Percentiles rank a stretch among this genome's conserved stretches.
phyloP scores from a whole-genome alignment of 2,329 filamentous ascomycete genomes.

The Davidsoniella eucalypti region DNA sequence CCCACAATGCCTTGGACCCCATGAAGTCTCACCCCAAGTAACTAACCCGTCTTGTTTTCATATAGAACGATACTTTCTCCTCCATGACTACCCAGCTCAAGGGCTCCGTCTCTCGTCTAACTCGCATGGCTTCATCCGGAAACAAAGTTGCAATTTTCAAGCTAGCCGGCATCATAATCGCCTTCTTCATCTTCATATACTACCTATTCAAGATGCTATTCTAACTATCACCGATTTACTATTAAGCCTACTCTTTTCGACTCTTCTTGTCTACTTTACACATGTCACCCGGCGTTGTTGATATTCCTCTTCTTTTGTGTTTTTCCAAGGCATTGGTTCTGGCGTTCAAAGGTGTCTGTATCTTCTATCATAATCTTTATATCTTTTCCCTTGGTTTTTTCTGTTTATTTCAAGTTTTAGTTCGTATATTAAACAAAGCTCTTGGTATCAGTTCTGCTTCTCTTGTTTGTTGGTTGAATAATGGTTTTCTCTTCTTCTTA shows the following conservation, averaged over 20 bases:
- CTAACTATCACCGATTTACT: conserved; percentile 18
- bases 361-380: too few species aligned
- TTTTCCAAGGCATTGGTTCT: too few species aligned
- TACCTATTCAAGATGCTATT: conserved; percentile 52
- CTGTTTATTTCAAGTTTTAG: too few species aligned
- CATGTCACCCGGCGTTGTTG: too few species aligned
- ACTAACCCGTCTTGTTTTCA: neutral
- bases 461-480: too few species aligned
- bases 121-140: conserved; percentile 77
- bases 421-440: too few species aligned
- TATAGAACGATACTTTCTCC: conserved; percentile 75
- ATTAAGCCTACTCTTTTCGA: neutral
- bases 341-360: too few species aligned
- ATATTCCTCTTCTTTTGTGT: too few species aligned
- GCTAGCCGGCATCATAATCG: conserved; percentile 68
- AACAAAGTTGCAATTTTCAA: conserved; percentile 88
- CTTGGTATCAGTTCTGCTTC: too few species aligned
- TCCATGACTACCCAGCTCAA: conserved; percentile 69
- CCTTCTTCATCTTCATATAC: conserved; percentile 55
- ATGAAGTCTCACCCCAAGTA: neutral
- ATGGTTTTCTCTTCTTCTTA: too few species aligned
- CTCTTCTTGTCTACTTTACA: neutral
- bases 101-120: conserved; percentile 65
- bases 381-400: too few species aligned
- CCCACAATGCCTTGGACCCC: neutral